A percentile compares a stretch with the other conserved stretches of the same genome.
Evolutionary conservation across 2,329 filamentous ascomycete species (phyloP).

Genomic region (Sporothrix sp.): DNA sequence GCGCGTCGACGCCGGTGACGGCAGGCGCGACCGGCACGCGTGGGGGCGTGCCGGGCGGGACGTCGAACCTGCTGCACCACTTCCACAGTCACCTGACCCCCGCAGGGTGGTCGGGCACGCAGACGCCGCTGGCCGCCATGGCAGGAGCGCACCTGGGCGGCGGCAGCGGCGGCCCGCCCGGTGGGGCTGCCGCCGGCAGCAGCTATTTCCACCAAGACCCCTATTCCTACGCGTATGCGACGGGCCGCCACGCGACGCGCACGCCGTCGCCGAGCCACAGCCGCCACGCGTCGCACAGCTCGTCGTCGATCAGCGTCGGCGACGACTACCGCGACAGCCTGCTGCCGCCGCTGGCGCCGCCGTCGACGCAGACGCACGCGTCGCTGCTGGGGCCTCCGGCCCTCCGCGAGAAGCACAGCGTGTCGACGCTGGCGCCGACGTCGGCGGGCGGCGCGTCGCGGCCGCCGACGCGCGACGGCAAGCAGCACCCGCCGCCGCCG

Average conservation of each 20-base stretch:
- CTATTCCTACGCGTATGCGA: not conserved
- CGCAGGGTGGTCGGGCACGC: conserved; percentile 57
- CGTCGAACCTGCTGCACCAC: conserved; percentile 63
- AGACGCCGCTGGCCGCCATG: conserved; percentile 70
- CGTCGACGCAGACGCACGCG: conserved; percentile 2
- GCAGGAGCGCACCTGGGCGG: conserved; percentile 55
- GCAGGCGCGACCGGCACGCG: conserved; percentile 24
- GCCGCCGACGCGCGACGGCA: conserved; percentile 47
- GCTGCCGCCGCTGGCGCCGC: not conserved
- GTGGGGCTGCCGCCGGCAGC: conserved; percentile 16
- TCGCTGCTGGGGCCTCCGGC: conserved; percentile 17
- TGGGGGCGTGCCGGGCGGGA: conserved; percentile 58
- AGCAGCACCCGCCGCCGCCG: conserved; percentile 14
- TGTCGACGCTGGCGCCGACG: conserved; percentile 51
- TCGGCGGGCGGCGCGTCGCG: conserved; percentile 37
- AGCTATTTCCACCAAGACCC: conserved; percentile 10
- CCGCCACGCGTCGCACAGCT: conserved; percentile 23
- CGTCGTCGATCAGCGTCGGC: conserved; percentile 24
- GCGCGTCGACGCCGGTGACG: conserved; percentile 50
- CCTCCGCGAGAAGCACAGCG: conserved; percentile 50
- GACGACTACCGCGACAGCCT: conserved; percentile 18
- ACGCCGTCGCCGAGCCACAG: conserved; percentile 18
- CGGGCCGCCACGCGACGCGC: not conserved
- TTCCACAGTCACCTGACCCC: conserved; percentile 69
- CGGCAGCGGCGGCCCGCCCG: conserved; percentile 35